phyloP scores from a whole-genome alignment of 2,329 filamentous ascomycete genomes.

The Fusarium sambucinum region DNA sequence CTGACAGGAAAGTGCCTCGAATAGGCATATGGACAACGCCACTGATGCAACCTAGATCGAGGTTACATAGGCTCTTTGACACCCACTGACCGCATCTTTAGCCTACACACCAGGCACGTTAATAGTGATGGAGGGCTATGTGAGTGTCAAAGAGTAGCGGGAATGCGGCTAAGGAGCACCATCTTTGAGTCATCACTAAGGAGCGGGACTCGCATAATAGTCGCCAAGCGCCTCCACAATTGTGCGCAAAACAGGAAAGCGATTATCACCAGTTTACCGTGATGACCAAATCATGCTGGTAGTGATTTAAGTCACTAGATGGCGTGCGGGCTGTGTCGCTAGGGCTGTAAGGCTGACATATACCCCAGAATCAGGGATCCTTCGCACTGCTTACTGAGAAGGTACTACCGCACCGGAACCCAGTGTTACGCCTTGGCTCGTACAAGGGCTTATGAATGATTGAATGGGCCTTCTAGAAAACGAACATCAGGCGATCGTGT shows the following conservation, averaged over 20 bases:
- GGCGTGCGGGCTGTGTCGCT: conserved; percentile 29
- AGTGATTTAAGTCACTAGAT: conserved; percentile 17
- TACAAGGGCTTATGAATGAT: conserved; percentile 10
- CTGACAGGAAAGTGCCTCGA: conserved; percentile 29
- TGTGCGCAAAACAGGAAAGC: conserved; percentile 18
- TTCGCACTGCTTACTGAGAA: conserved; percentile 37
- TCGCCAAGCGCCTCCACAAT: conserved; percentile 19
- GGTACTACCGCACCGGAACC: conserved; percentile 14
- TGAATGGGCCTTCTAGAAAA: conserved; percentile 26
- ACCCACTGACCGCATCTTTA: conserved; percentile 23
- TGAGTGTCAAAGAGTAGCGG: conserved; percentile 30
- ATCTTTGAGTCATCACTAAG: conserved; percentile 34
- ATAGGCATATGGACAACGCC: conserved; percentile 30
- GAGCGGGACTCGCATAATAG: conserved; percentile 25
- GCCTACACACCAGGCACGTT: conserved; percentile 16
- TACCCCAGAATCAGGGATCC: conserved; percentile 41
- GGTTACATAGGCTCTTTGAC: conserved; percentile 19
- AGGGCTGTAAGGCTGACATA: conserved; percentile 49
- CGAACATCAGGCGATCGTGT: not conserved
- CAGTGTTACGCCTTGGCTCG: not conserved
- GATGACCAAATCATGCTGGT: conserved; percentile 28
- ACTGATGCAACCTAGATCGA: conserved; percentile 24
- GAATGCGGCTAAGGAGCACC: conserved; percentile 14
- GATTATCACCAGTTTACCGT: conserved; percentile 11
- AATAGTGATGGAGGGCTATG: conserved; percentile 3